These are phyloP conservation scores for Tritrichomonas foetus DNA, from an alignment of 208 protist genomes.

Conservation along the genomic window DNA sequence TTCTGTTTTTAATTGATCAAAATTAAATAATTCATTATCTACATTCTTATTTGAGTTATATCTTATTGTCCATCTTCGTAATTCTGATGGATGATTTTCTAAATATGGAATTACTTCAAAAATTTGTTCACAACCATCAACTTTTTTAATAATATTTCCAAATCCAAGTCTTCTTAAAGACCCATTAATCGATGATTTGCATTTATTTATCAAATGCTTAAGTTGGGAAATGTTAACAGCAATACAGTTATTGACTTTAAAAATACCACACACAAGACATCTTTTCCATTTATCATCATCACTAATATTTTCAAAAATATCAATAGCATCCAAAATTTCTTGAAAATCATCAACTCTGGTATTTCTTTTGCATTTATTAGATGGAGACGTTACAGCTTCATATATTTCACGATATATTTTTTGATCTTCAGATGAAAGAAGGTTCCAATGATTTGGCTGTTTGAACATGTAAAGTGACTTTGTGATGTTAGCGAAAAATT, in stretches of 20 bases:
- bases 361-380: neutral
- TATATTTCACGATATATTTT: neutral
- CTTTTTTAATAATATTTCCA: neutral
- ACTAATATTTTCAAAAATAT: neutral
- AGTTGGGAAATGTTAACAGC: neutral
- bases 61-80: neutral
- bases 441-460: neutral
- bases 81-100: neutral
- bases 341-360: neutral
- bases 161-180: neutral
- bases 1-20: no score
- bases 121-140: neutral
- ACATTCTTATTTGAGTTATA: neutral
- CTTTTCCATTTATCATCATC: neutral
- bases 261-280: slow-evolving; percentile 2
- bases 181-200: slow-evolving; percentile 36
- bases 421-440: neutral
- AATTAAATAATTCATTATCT: no score
- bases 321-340: slow-evolving; percentile 3
- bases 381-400: neutral
- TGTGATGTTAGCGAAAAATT: no score
- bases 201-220: neutral
- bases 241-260: neutral
- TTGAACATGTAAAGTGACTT: no score
- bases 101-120: neutral